Evolutionary conservation across 1,139 yeast species (phyloP).

Genomic region (Hansenula sp.): DNA sequence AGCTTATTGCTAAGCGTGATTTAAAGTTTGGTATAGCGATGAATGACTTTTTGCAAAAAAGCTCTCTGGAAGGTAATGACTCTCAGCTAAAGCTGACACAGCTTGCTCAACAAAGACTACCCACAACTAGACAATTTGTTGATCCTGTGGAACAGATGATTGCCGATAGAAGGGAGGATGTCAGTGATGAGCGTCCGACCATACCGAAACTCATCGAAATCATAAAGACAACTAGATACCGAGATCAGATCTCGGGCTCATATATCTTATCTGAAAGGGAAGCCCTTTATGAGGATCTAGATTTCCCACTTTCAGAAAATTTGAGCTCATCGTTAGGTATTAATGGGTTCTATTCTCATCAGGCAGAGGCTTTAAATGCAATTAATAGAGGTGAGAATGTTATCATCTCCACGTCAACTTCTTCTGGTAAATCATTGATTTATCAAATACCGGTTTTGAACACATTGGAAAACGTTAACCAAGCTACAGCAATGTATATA

Average conservation of each 20-base stretch:
- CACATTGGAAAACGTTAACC: slow-evolving; percentile 41
- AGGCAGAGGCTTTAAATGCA: slow-evolving; percentile 67
- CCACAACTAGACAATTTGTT: slow-evolving; percentile 40
- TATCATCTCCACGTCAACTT: slow-evolving; percentile 87
- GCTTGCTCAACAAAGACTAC: slow-evolving; percentile 38
- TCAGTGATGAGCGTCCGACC: slow-evolving; percentile 29
- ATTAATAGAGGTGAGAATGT: slow-evolving; percentile 57
- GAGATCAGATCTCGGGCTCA: slow-evolving; percentile 53
- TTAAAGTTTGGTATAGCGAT: slow-evolving; percentile 46
- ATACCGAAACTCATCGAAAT: slow-evolving; percentile 44
- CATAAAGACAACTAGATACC: slow-evolving; percentile 50
- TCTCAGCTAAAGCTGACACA: slow-evolving; percentile 35
- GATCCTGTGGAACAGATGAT: slow-evolving; percentile 52
- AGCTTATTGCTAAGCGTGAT: slow-evolving; percentile 57
- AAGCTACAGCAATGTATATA: slow-evolving; percentile 76
- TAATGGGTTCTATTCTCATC: slow-evolving; percentile 69
- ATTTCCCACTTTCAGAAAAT: slow-evolving; percentile 38
- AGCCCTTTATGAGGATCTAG: slow-evolving; percentile 41
- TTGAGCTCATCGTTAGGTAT: slow-evolving; percentile 47
- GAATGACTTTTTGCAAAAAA: slow-evolving; percentile 33
- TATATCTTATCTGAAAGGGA: slow-evolving; percentile 38
- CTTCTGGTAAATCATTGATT: slow-evolving; percentile 91
- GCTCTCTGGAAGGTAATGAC: slow-evolving; percentile 29
- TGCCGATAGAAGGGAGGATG: slow-evolving; percentile 21
- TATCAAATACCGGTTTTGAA: slow-evolving; percentile 82